Evolutionary conservation across 164 flowering plant genomes (phyloP).

Genomic region (Liriodendron chinense): DNA sequence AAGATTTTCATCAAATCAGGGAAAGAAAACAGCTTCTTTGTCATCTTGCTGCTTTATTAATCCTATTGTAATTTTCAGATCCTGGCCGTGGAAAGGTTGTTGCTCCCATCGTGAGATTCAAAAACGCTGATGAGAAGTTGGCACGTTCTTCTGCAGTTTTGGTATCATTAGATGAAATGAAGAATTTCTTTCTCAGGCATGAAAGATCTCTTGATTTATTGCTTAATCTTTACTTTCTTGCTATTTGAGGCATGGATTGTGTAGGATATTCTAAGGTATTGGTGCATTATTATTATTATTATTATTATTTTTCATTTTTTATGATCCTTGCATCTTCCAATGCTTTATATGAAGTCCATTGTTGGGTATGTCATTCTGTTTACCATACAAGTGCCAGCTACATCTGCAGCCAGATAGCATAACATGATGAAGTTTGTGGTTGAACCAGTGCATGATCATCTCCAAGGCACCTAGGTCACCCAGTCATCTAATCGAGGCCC

Average conservation of each 20-base stretch:
- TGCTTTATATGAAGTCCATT: neutral
- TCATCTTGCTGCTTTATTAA: slow-evolving; percentile 5
- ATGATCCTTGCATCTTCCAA: no score
- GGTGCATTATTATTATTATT: neutral
- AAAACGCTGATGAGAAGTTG: slow-evolving; percentile 24
- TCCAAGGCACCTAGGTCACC: no score
- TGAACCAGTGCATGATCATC: neutral
- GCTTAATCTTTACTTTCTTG: neutral
- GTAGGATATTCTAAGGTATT: neutral
- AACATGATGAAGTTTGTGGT: neutral
- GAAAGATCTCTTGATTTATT: slow-evolving; percentile 7
- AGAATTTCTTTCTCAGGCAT: slow-evolving; percentile 56
- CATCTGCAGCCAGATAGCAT: no score
- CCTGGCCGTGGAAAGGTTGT: slow-evolving; percentile 79
- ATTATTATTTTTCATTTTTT: neutral
- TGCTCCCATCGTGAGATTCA: slow-evolving; percentile 67
- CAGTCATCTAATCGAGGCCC: no score
- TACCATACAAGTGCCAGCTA: neutral
- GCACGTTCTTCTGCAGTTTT: slow-evolving; percentile 54
- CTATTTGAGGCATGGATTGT: neutral
- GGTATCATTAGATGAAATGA: slow-evolving; percentile 51
- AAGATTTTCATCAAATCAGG: neutral
- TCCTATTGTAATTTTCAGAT: slow-evolving; percentile 36
- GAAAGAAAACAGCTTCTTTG: neutral
- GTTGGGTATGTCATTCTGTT: neutral